A percentile compares a stretch with the other conserved stretches of the same genome.
phyloP scores from a whole-genome alignment of 306 rosid species.

The Acmispon strigosus region DNA sequence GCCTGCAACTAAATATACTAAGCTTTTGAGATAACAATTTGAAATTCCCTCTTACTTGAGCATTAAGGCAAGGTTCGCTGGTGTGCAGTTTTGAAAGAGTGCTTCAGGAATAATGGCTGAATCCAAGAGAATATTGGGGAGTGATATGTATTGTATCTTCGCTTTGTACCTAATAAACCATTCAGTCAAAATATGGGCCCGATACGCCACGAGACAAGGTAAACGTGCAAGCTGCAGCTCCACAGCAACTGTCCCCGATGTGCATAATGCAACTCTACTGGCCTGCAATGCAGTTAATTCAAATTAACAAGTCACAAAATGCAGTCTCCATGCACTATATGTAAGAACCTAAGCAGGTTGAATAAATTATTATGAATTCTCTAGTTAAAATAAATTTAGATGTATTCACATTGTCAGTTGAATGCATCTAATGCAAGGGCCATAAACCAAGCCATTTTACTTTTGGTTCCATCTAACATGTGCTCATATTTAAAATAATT shows the following conservation, averaged over 20 bases:
- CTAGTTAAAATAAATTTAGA: background rate
- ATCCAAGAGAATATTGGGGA: constrained; percentile 78
- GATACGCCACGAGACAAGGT: constrained; percentile 80
- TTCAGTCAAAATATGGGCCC: constrained; percentile 85
- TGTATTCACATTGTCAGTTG: background rate
- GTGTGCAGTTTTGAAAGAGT: constrained; percentile 63
- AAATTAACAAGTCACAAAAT: background rate
- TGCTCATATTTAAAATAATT: background rate
- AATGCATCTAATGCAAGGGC: background rate
- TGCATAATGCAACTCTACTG: constrained; percentile 74
- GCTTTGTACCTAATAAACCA: constrained; percentile 59
- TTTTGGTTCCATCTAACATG: background rate
- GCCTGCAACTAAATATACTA: background rate
- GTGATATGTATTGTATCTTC: constrained; percentile 66
- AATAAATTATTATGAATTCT: background rate
- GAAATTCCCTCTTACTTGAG: constrained; percentile 35
- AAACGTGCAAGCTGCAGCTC: constrained; percentile 83
- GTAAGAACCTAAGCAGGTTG: background rate
- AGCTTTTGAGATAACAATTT: background rate
- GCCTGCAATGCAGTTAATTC: constrained; percentile 49
- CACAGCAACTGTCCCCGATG: constrained; percentile 82
- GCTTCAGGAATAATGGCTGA: constrained; percentile 75
- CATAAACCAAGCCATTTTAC: background rate
- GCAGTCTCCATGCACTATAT: constrained; percentile 5
- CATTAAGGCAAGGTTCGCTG: constrained; percentile 42